Conservation (phyloP, 306 rosid genomes). For the Prunus davidiana region DNA sequence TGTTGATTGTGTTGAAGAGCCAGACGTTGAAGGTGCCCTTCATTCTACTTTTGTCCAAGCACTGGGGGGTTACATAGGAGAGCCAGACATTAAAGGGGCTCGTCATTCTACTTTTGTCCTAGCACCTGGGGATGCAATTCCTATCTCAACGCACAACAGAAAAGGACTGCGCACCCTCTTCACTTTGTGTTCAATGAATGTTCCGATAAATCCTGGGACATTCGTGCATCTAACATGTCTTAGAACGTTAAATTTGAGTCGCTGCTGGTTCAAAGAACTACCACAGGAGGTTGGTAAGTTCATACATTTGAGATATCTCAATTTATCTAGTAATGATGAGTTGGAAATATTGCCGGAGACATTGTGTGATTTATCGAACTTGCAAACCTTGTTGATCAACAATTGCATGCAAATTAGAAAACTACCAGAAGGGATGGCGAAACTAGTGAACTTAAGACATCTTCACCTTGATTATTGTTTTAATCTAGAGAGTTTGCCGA, state of each 20-base stretch:
- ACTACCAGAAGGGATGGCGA: conserved; percentile 13
- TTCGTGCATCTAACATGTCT: neutral
- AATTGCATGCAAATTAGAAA: neutral
- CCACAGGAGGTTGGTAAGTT: neutral
- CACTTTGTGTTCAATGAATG: neutral
- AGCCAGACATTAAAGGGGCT: neutral
- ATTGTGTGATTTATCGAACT: neutral
- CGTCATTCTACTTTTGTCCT: conserved; percentile 1
- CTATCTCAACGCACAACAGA: neutral
- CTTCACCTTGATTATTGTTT: neutral
- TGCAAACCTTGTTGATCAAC: conserved; percentile 1
- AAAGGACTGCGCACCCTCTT: neutral
- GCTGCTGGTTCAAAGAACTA: neutral
- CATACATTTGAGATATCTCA: conserved; percentile 20
- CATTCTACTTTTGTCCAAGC: neutral
- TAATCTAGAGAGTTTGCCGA: conserved; percentile 7
- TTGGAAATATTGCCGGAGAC: conserved; percentile 6
- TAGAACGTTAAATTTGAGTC: neutral
- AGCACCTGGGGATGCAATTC: neutral
- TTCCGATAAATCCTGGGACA: neutral
- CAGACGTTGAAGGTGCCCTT: neutral
- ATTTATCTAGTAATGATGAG: neutral
- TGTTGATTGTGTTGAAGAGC: neutral
- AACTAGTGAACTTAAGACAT: conserved; percentile 10
- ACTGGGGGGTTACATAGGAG: neutral